Evolutionary conservation across 495 filamentous ascomycete species (phyloP).

Genomic region (Neurospora sp.): DNA sequence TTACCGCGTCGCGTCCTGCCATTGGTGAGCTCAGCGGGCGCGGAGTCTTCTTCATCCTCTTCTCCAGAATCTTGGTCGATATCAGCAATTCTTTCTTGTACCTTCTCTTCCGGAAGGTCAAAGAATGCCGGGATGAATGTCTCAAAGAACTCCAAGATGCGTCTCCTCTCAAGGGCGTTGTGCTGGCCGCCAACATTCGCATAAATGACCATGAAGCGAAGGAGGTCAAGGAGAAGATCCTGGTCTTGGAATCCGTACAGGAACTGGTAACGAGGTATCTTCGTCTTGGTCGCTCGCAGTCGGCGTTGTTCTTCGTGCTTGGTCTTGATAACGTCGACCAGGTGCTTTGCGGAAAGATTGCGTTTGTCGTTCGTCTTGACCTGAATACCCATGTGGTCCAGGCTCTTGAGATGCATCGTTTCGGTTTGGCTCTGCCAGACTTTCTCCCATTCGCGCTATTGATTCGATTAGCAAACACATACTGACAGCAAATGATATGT

Average conservation of each 20-base stretch:
- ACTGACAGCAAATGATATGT: background rate
- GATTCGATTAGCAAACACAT: conserved; percentile 7
- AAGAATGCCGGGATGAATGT: conserved; percentile 87
- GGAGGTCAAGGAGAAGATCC: conserved; percentile 70
- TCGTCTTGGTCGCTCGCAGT: conserved; percentile 48
- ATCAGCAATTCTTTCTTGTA: conserved; percentile 67
- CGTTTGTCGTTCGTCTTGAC: conserved; percentile 80
- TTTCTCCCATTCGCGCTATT: conserved; percentile 91
- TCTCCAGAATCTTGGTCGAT: conserved; percentile 51
- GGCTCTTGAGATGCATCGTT: conserved; percentile 82
- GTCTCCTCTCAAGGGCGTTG: conserved; percentile 61
- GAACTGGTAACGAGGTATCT: conserved; percentile 60
- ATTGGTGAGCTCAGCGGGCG: conserved; percentile 42
- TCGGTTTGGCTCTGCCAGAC: conserved; percentile 94
- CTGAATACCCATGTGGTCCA: conserved; percentile 89
- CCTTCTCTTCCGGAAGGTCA: conserved; percentile 63
- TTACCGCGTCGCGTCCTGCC: conserved; percentile 58
- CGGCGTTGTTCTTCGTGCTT: conserved; percentile 79
- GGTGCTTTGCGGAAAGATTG: conserved; percentile 73
- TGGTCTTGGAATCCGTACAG: conserved; percentile 62
- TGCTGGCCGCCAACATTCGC: conserved; percentile 57
- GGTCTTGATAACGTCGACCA: conserved; percentile 74
- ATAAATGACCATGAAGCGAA: conserved; percentile 68
- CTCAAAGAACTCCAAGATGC: conserved; percentile 73
- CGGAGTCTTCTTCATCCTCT: conserved; percentile 61